phyloP scores from a whole-genome alignment of 345 rosid genomes.

The Toxicodendron radicans region DNA sequence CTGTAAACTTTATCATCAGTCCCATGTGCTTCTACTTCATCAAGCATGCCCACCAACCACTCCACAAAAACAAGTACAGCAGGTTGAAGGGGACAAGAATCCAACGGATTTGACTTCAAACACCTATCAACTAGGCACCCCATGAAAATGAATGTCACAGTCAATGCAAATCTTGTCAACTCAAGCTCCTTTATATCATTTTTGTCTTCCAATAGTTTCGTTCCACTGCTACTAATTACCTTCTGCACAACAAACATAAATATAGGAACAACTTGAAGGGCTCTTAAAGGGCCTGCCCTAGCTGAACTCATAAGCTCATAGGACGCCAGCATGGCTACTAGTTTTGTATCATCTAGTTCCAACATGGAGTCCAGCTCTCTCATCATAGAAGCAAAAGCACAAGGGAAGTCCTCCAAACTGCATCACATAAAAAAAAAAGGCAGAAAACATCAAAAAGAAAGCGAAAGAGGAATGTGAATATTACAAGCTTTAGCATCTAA shows the following conservation, averaged over 20 bases:
- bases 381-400: slow-evolving; percentile 60
- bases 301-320: slow-evolving; percentile 59
- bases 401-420: slow-evolving; percentile 71
- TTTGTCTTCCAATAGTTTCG: slow-evolving; percentile 22
- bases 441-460: slow-evolving; percentile 26
- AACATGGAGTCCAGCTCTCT: slow-evolving; percentile 57
- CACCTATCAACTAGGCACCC: slow-evolving; percentile 70
- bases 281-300: slow-evolving; percentile 68
- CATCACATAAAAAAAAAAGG: slow-evolving; percentile 7
- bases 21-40: slow-evolving; percentile 36
- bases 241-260: slow-evolving; percentile 61
- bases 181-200: slow-evolving; percentile 29
- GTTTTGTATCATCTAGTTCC: slow-evolving; percentile 47
- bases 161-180: slow-evolving; percentile 38
- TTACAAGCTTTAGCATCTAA: neutral
- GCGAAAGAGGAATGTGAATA: slow-evolving; percentile 5
- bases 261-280: slow-evolving; percentile 63
- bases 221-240: slow-evolving; percentile 30
- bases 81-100: slow-evolving; percentile 67
- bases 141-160: slow-evolving; percentile 58
- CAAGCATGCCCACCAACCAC: slow-evolving; percentile 55
- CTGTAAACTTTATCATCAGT: slow-evolving; percentile 49
- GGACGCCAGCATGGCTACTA: slow-evolving; percentile 53
- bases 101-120: slow-evolving; percentile 43
- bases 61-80: slow-evolving; percentile 71